Evolutionary conservation across 2,329 filamentous ascomycete species (phyloP), one percentile per base, ranked within the genome.

Genomic region (Stemphylium beticola): DNA sequence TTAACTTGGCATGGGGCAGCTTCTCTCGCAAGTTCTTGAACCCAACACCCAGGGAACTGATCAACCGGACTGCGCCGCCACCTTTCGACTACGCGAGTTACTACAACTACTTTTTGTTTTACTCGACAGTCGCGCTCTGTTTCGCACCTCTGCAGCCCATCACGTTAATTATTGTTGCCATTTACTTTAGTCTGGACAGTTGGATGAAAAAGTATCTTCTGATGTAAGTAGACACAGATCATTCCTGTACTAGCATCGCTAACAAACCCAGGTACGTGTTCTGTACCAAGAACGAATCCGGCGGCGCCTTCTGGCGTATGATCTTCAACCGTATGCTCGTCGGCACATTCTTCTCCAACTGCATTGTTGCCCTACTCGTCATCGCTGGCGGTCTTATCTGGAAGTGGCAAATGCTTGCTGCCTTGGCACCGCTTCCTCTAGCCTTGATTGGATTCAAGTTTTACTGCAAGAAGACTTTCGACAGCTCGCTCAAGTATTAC

Each of bases 51-150:
- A 85, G 95, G 64, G 89, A 96, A 74, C 81, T 95, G 64, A 98
- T 98, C 64, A 91, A 96, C 74, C 85, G 95, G 69, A 96, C 93
- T 0, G 95, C 95, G 3, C 95, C 95, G 1, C 93, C 91, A 2
- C 82, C 91, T 0, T 97, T 99, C 73, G 93, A 98, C 65, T 98
- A 97, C 70, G 92, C 95, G 54, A 92, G 87, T 65, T 98, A 98
- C 78, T 99, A 97, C 83, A 98, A 97, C 76, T 98, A 96, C 75
- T 97, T 97, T 76, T 81, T 98, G 26, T 99, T 91, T 78, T 99
- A 98, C 78, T 83, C 90, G 20, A 97, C 93, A 0, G 90, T 98
- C 29, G 89, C 92, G 0, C 81, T 99, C 14, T 92, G 88, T 67
- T 97, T 95, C 69, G 87, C 89, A 2, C 86, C 87, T 1, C 82